These are phyloP conservation scores for Phytophthora pisi DNA, from an alignment of 352 stramenopile genomes.

Conservation along the genomic window DNA sequence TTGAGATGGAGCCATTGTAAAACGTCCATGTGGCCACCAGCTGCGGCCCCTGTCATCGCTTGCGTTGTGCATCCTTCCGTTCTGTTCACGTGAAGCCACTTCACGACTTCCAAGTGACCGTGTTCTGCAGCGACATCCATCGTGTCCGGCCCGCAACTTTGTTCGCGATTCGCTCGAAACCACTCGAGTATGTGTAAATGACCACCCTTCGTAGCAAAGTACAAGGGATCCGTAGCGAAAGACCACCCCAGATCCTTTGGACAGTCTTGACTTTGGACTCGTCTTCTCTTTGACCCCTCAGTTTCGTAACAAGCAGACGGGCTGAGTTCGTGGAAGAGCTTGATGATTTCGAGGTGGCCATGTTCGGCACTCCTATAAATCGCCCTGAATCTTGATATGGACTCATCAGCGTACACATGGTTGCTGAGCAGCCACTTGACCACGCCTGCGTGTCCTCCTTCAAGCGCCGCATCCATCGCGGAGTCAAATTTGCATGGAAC, in stretches of 20 bases:
- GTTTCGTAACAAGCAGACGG: not conserved
- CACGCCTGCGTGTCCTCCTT: too few relatives aligned
- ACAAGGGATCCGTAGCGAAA: too few relatives aligned
- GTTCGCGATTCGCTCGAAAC: not conserved
- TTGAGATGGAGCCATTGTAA: not conserved
- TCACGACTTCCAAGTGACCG: conserved; percentile 2
- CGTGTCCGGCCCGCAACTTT: not conserved
- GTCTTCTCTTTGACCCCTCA: not conserved
- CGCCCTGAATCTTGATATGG: too few relatives aligned
- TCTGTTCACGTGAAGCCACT: conserved; percentile 7
- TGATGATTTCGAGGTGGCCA: not conserved
- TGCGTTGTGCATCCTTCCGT: not conserved
- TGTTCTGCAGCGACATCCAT: not conserved
- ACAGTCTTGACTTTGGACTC: too few relatives aligned
- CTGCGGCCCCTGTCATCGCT: not conserved
- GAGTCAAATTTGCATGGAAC: too few relatives aligned
- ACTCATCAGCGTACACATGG: too few relatives aligned
- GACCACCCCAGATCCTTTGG: too few relatives aligned
- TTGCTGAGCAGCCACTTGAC: too few relatives aligned
- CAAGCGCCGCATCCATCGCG: too few relatives aligned
- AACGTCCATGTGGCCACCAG: not conserved
- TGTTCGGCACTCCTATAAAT: not conserved
- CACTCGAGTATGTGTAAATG: too few relatives aligned
- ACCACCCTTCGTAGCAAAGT: too few relatives aligned
- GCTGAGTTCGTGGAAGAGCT: not conserved